phyloP scores from a whole-genome alignment of 768 basidiomycete species.

The Hygrophoropsis aurantiaca region DNA sequence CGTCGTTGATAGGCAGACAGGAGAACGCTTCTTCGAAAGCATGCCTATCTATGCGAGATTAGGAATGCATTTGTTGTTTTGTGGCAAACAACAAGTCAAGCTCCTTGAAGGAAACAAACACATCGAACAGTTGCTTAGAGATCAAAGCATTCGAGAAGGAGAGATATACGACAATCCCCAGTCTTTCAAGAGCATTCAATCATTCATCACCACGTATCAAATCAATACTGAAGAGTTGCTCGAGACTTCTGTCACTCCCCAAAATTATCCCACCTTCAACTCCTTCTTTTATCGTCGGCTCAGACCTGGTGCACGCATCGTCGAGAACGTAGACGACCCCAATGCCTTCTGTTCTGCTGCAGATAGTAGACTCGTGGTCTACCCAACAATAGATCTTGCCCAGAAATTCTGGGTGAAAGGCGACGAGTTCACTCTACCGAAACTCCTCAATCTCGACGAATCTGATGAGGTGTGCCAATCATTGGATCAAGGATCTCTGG shows the following conservation, averaged over 20 bases:
- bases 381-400: constrained; percentile 54
- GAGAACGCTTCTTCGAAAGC: constrained; percentile 61
- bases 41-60: constrained; percentile 75
- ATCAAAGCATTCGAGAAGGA: constrained; percentile 59
- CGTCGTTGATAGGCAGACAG: constrained; percentile 47
- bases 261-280: constrained; percentile 69
- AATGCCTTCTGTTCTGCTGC: constrained; percentile 62
- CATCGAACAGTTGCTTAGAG: constrained; percentile 50
- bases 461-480: constrained; percentile 38
- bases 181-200: constrained; percentile 50
- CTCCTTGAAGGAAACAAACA: constrained; percentile 44
- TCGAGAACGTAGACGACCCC: constrained; percentile 53
- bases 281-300: constrained; percentile 72
- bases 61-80: constrained; percentile 78
- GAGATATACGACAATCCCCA: constrained; percentile 53
- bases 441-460: constrained; percentile 50
- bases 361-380: constrained; percentile 75
- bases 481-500: constrained; percentile 52
- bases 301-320: constrained; percentile 57
- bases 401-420: constrained; percentile 80
- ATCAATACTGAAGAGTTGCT: constrained; percentile 61
- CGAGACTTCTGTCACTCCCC: constrained; percentile 49
- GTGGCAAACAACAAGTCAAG: constrained; percentile 49
- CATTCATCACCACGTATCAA: constrained; percentile 55
- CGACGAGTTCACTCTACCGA: constrained; percentile 61